Evolutionary conservation across 345 rosid genomes (phyloP).

Genomic region (Xanthoceras sorbifolium): DNA sequence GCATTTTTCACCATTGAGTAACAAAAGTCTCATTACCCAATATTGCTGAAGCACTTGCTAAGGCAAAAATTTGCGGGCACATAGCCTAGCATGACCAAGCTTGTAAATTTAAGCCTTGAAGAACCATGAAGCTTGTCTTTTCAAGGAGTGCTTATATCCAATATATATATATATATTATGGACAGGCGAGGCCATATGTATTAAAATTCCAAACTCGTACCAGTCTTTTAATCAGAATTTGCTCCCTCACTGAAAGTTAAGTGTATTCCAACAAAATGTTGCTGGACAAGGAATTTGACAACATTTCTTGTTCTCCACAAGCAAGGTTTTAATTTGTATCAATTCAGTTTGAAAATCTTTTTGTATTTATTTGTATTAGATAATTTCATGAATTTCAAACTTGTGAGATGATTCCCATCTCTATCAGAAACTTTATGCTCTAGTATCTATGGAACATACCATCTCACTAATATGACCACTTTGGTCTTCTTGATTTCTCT

Average conservation of each 20-base stretch:
- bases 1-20: background rate
- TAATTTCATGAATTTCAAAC: conserved; percentile 24
- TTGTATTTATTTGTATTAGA: conserved; percentile 10
- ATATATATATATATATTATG: background rate
- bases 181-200: background rate
- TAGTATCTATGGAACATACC: conserved; percentile 61
- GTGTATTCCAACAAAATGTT: background rate
- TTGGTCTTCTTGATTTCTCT: conserved; percentile 70
- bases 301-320: conserved; percentile 13
- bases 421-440: conserved; percentile 25
- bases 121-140: background rate
- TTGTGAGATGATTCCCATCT: conserved; percentile 13
- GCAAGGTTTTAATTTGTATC: conserved; percentile 9
- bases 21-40: background rate
- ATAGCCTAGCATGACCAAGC: background rate
- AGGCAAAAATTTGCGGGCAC: background rate
- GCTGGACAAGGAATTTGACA: conserved; percentile 8
- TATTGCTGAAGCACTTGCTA: background rate
- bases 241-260: conserved; percentile 1
- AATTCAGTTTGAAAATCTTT: conserved; percentile 17
- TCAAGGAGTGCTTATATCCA: conserved; percentile 3
- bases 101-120: background rate
- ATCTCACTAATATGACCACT: conserved; percentile 57
- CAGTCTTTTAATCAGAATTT: background rate
- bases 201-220: conserved; percentile 1